Evolutionary conservation across 2,329 filamentous ascomycete species (phyloP), one percentile per base, ranked within the genome.

Genomic region (Nigrograna mackinnonii): DNA sequence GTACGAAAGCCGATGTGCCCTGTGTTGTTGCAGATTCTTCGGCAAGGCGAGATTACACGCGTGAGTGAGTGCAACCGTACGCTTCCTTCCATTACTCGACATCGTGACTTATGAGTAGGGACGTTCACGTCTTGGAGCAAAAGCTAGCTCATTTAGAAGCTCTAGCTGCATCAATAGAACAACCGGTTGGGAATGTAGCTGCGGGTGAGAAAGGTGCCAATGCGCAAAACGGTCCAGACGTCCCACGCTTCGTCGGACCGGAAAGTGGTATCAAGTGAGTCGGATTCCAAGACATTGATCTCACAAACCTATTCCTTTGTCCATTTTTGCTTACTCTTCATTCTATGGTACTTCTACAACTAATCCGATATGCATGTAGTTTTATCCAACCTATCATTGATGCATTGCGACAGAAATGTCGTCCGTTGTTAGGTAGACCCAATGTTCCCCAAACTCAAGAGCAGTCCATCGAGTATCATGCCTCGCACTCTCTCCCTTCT

Each of bases 1-100:
- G 70, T 84, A 24, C 31, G 18, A 9, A 24, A 6, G 32, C 35
- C 17, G 22, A 12, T 14, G 17, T 13, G 26, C 26, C 33, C 24
- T 6, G 28, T 28, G 11, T 12, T 28, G 24, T 28, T 28, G 24
- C 24, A 28, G 24, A 28, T 28, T 28, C 11, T 14, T 28, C 24
- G 11, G 24, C 14, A 28, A 12, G 11, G 11, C 24, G 14, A 14
- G 24, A 28, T 14, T 28, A 28, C 24, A 28, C 24, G 14, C 24
- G 24, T 14, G 14, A 28, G 24, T 28, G 14, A 28, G n/a, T n/a
- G 24, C 24, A 28, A 28, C 11, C 14, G 24, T 14, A 28, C 11
- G 14, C 2, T 28, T 14, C 11, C 24, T 12, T 3, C 14, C 14
- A 28, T 3, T 28, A 2, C 24, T 28, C 11, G 11, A 11, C 24